Conservation (phyloP, 2,329 filamentous ascomycete species). For the Botryotinia convoluta region DNA sequence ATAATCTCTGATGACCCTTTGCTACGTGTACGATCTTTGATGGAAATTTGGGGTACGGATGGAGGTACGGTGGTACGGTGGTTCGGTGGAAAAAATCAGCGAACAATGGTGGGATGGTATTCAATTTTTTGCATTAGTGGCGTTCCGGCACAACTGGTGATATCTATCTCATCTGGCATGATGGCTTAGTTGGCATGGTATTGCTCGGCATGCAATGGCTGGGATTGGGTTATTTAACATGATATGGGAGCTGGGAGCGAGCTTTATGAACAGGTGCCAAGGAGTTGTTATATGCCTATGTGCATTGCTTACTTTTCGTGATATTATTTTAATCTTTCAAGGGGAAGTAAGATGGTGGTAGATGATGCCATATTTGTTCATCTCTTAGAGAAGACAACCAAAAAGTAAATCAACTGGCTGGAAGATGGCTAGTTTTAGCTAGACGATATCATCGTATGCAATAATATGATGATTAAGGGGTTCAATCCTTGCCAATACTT, state of each 20-base stretch:
- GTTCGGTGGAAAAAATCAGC: constrained; percentile 5
- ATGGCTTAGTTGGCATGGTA: constrained; percentile 15
- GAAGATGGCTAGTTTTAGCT: constrained; percentile 3
- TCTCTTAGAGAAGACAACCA: constrained; percentile 1
- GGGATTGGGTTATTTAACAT: constrained; percentile 16
- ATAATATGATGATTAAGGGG: background rate
- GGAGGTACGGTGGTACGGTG: background rate
- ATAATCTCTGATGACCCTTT: constrained; percentile 39
- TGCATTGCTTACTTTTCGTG: constrained; percentile 12
- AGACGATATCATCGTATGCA: background rate
- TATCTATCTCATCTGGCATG: constrained; percentile 17
- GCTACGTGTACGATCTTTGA: constrained; percentile 2
- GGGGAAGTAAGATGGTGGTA: background rate
- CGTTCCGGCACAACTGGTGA: constrained; percentile 15
- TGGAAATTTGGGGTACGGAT: background rate
- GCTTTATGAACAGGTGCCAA: constrained; percentile 18
- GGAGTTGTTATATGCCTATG: constrained; percentile 16
- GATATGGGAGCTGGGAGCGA: constrained; percentile 10
- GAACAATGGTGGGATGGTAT: constrained; percentile 8
- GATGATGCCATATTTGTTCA: constrained; percentile 8
- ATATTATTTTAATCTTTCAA: constrained; percentile 17
- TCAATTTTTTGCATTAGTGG: constrained; percentile 19
- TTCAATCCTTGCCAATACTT: background rate
- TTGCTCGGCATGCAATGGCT: constrained; percentile 17
- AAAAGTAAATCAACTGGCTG: background rate